phyloP scores from a whole-genome alignment of 176 grass and related monocot genomes.

The Bonia amplexicaulis region DNA sequence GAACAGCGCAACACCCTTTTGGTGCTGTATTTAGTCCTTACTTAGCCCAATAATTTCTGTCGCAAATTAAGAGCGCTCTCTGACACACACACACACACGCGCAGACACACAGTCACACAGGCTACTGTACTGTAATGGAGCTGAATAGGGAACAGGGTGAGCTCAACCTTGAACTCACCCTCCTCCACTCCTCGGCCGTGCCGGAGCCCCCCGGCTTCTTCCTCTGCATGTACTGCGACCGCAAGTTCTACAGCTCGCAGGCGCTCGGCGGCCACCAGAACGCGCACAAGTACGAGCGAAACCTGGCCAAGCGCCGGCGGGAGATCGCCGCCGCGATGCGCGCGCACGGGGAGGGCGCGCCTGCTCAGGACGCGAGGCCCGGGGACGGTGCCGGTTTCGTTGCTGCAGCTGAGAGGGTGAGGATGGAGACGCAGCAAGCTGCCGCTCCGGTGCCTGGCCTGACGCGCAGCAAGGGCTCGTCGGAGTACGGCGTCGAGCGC shows the following conservation, averaged over 20 bases:
- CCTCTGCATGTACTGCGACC: constrained; percentile 80
- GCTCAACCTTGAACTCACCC: constrained; percentile 52
- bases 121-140: constrained; percentile 26
- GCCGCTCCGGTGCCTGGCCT: not conserved
- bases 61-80: not conserved
- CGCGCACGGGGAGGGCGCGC: not conserved
- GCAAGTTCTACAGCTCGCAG: constrained; percentile 88
- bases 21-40: constrained; percentile 4
- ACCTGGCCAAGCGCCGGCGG: constrained; percentile 54
- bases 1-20: not conserved
- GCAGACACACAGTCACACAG: not conserved
- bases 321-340: constrained; percentile 37
- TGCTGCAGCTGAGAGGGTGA: not conserved
- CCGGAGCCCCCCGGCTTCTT: constrained; percentile 67
- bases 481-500: not conserved
- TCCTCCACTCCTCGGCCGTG: constrained; percentile 27
- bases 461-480: not conserved
- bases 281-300: constrained; percentile 90
- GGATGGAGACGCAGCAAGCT: not conserved
- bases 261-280: constrained; percentile 91
- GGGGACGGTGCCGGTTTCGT: not conserved
- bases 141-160: constrained; percentile 29
- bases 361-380: not conserved
- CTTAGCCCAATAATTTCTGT: constrained; percentile 7
- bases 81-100: too few species aligned